Evolutionary conservation across 768 basidiomycete species (phyloP).

Genomic region (Tremella mesenterica): DNA sequence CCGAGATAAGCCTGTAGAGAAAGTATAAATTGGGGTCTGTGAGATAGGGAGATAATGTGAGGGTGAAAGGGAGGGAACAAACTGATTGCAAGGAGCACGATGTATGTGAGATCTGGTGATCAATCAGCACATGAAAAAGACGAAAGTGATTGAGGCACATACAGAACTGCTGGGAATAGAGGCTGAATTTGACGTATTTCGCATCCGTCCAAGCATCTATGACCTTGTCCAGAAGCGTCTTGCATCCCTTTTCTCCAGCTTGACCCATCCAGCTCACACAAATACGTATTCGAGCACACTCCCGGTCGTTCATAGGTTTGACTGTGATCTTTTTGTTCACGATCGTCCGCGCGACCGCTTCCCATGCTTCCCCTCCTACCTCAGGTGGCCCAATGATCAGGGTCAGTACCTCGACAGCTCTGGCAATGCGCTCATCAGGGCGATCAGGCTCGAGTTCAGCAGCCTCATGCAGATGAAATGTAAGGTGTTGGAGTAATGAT

Average conservation of each 20-base stretch:
- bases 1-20: slow-evolving; percentile 66
- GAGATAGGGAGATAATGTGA: slow-evolving; percentile 39
- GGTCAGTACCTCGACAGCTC: slow-evolving; percentile 53
- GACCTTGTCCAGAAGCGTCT: slow-evolving; percentile 31
- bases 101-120: slow-evolving; percentile 58
- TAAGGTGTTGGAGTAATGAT: slow-evolving; percentile 32
- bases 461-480: slow-evolving; percentile 3
- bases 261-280: slow-evolving; percentile 67
- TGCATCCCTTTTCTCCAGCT: slow-evolving; percentile 28
- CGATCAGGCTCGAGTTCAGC: neutral
- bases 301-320: neutral
- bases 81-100: slow-evolving; percentile 60
- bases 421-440: slow-evolving; percentile 48
- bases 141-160: slow-evolving; percentile 41
- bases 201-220: slow-evolving; percentile 64
- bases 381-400: slow-evolving; percentile 51
- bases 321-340: neutral
- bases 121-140: neutral
- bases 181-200: slow-evolving; percentile 70
- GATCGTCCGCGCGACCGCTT: slow-evolving; percentile 43
- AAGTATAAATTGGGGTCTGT: slow-evolving; percentile 52
- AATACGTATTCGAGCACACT: slow-evolving; percentile 47
- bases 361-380: slow-evolving; percentile 26
- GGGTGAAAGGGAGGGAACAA: slow-evolving; percentile 55
- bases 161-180: slow-evolving; percentile 69